phyloP scores from a whole-genome alignment of 257 asterid genomes.

The Ehretia macrophylla region DNA sequence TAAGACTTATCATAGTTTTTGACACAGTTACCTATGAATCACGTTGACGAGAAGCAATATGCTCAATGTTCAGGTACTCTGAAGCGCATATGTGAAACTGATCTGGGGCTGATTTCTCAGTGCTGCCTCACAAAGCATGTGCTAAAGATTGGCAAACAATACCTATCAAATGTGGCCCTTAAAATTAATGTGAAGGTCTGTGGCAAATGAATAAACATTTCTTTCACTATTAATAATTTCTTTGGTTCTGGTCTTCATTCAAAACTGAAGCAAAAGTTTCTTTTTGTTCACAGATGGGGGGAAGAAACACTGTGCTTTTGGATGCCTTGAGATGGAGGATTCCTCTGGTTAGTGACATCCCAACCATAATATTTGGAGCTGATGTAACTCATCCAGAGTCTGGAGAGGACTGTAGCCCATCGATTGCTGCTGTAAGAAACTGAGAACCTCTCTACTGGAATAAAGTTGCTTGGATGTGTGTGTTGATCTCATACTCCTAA shows the following conservation, averaged over 20 bases:
- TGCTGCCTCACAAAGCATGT: slow-evolving; percentile 33
- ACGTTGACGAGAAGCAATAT: not conserved
- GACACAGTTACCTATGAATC: not conserved
- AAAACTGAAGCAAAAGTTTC: not conserved
- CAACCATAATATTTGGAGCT: slow-evolving; percentile 34
- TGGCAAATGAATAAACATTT: not conserved
- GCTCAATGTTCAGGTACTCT: slow-evolving; percentile 20
- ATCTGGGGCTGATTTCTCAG: slow-evolving; percentile 29
- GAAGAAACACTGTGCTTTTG: slow-evolving; percentile 29
- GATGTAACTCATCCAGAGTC: slow-evolving; percentile 36
- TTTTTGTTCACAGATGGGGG: slow-evolving; percentile 24
- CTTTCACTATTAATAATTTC: not conserved
- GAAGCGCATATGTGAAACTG: slow-evolving; percentile 34
- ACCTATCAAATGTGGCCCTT: slow-evolving; percentile 27
- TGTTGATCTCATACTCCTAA: not conserved
- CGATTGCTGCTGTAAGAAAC: slow-evolving; percentile 35
- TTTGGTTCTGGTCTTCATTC: not conserved
- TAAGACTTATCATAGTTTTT: not conserved
- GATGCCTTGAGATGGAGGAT: slow-evolving; percentile 31
- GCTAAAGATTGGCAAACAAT: slow-evolving; percentile 25
- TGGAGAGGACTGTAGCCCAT: slow-evolving; percentile 30
- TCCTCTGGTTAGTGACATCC: slow-evolving; percentile 29
- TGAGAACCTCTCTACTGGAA: slow-evolving; percentile 1
- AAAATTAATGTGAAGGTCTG: slow-evolving; percentile 31
- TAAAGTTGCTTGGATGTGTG: not conserved